Evolutionary conservation across 2,329 filamentous ascomycete species (phyloP), one percentile per base, ranked within the genome.

Genomic region (Aspergillus fischeri): DNA sequence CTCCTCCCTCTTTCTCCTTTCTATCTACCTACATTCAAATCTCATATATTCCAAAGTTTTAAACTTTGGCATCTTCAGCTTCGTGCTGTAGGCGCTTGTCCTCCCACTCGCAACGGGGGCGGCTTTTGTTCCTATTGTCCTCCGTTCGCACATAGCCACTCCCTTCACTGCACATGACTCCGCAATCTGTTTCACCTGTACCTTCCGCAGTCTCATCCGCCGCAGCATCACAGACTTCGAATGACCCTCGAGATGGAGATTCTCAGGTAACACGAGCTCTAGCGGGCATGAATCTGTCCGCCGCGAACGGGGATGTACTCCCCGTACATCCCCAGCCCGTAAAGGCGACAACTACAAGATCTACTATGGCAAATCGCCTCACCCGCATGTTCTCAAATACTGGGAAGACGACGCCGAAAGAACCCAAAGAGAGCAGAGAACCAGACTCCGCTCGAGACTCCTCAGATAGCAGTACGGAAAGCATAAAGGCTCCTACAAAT

Each of bases 341-440:
- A 17, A 76, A 76, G 59, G 63, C 68, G 7, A 65, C 68, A 35
- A 77, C 68, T 7, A 65, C 68, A 35, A 77, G 69, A 65, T 65
- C 73, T 21, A 78, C 74, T 27, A 78, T 79, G 76, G 71, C 76
- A 51, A 66, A 72, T 60, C 75, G 75, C 51, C 65, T 79, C 49
- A 75, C 77, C 20, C 77, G 77, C 59, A 79, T 79, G 75, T 79
- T 79, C 62, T 73, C 74, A 25, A 69, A 73, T 54, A 68, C 72
- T n/a, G 74, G 74, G 14, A 76, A 73, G 60, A 63, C 66, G 20
- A 64, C 68, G 5, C 62, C 67, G 6, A 73, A 67, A 25, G 44
- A 47, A 11, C 24, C 21, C 3, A 47, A 47, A 27, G 44, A 47
- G 7, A 24, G 20, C 21, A 47, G 14, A 54, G 70, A 75, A 27